These are phyloP conservation scores for Globisporangium apiculatum DNA, from an alignment of 352 stramenopile species.

Conservation along the genomic window DNA sequence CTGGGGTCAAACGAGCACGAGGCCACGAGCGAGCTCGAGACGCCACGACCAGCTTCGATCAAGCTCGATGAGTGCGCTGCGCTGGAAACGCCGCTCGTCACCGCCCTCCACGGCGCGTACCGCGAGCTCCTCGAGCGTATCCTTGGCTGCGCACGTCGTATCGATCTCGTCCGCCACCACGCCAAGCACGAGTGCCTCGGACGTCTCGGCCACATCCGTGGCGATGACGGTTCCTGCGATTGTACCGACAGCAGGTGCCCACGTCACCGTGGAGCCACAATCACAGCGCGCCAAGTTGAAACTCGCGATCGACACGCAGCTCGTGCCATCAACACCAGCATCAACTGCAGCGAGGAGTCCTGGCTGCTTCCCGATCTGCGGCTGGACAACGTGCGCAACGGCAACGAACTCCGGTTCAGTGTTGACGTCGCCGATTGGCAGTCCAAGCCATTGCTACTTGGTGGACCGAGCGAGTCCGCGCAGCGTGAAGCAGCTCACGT, in stretches of 20 bases:
- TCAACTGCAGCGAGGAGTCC: background rate
- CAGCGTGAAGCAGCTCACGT: conserved; percentile 1
- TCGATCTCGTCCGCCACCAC: background rate
- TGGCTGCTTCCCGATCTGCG: conserved; percentile 5
- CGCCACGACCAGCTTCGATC: background rate
- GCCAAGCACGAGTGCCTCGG: background rate
- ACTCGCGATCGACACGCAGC: conserved; percentile 3
- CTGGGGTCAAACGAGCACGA: no score
- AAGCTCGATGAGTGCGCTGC: conserved; percentile 5
- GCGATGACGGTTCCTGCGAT: no score
- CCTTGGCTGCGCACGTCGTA: background rate
- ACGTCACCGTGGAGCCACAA: background rate
- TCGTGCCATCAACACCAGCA: background rate
- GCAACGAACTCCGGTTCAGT: background rate
- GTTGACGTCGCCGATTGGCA: background rate
- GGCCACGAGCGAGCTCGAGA: background rate
- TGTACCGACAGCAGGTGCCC: background rate
- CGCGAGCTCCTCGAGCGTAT: no score
- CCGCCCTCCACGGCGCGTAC: background rate
- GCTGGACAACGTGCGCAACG: conserved; percentile 1
- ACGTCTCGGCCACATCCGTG: background rate
- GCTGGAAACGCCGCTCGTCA: conserved; percentile 2
- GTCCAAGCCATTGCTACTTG: conserved; percentile 5
- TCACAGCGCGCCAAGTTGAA: background rate
- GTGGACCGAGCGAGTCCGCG: background rate